Conservation (phyloP, 305 asterid species). For the Fraxinus nigra region DNA sequence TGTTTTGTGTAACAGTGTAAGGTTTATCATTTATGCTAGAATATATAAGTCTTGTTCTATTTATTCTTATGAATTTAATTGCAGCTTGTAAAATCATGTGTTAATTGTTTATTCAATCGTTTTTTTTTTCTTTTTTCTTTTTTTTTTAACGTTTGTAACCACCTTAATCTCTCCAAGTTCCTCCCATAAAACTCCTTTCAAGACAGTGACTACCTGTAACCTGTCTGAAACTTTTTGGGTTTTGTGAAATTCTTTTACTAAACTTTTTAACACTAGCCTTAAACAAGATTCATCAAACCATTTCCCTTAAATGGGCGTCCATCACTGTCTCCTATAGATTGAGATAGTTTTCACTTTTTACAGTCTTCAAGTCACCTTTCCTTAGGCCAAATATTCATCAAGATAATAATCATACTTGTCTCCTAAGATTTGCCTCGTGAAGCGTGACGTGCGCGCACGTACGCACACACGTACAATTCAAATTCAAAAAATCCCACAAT, state of each 20-base stretch:
- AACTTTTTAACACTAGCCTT: conserved; percentile 8
- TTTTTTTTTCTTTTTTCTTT: background rate
- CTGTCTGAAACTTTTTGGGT: conserved; percentile 27
- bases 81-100: conserved; percentile 26
- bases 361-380: conserved; percentile 40
- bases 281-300: conserved; percentile 33
- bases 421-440: conserved; percentile 9
- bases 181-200: conserved; percentile 11
- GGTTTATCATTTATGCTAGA: conserved; percentile 15
- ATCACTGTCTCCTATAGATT: conserved; percentile 39
- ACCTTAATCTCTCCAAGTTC: conserved; percentile 10
- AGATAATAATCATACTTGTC: conserved; percentile 27
- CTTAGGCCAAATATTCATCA: conserved; percentile 8
- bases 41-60: background rate
- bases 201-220: conserved; percentile 30
- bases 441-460: background rate
- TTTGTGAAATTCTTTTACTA: conserved; percentile 21
- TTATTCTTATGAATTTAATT: conserved; percentile 1
- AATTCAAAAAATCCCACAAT: conserved; percentile 22
- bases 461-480: conserved; percentile 11
- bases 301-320: conserved; percentile 36
- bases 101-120: background rate
- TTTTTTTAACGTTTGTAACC: conserved; percentile 9
- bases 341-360: conserved; percentile 47
- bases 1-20: background rate